phyloP scores from a whole-genome alignment of 768 basidiomycete genomes.

The Tricholoma sp. region DNA sequence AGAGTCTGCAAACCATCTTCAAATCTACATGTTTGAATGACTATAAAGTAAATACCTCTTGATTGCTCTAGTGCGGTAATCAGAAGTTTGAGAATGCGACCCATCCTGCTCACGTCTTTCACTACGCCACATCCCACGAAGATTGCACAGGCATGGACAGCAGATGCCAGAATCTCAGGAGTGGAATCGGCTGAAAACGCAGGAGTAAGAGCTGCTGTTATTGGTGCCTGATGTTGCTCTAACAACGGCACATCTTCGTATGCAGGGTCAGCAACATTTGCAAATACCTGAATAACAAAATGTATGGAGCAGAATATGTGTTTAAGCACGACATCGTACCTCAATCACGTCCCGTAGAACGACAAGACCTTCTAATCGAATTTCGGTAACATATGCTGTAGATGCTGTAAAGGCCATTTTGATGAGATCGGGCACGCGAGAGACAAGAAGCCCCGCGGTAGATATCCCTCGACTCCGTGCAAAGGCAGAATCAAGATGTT shows the following conservation, averaged over 20 bases:
- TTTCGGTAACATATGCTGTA: conserved; percentile 94
- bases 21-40: background rate
- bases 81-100: conserved; percentile 85
- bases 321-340: conserved; percentile 35
- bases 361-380: conserved; percentile 83
- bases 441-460: conserved; percentile 64
- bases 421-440: conserved; percentile 88
- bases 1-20: conserved; percentile 45
- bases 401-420: conserved; percentile 98
- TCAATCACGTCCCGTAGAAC: conserved; percentile 91
- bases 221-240: conserved; percentile 97
- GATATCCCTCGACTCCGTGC: conserved; percentile 60
- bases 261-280: conserved; percentile 83
- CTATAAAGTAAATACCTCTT: conserved; percentile 50
- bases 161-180: conserved; percentile 90
- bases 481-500: conserved; percentile 77
- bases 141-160: conserved; percentile 88
- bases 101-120: conserved; percentile 88
- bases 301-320: background rate
- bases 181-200: conserved; percentile 95
- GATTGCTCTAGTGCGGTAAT: conserved; percentile 87
- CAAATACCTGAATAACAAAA: conserved; percentile 64
- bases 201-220: conserved; percentile 94
- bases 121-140: conserved; percentile 96
- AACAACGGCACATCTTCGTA: conserved; percentile 86